These are phyloP conservation scores for Platanus orientalis DNA, from an alignment of 164 flowering plant genomes.

Conservation along the genomic window DNA sequence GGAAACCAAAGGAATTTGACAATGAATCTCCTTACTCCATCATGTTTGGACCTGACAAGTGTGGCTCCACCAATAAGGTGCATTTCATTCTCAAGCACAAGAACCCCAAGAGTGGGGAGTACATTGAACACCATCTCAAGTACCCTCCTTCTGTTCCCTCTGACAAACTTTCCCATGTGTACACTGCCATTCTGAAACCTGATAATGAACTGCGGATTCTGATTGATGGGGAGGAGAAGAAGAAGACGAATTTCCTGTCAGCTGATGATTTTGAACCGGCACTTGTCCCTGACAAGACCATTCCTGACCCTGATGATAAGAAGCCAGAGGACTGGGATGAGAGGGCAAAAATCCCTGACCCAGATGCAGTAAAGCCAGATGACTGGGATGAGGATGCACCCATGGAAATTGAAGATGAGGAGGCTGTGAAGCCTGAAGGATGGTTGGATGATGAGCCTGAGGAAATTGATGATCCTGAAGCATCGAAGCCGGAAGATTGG, in stretches of 20 bases:
- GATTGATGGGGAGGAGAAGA: constrained; percentile 93
- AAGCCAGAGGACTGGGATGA: constrained; percentile 99
- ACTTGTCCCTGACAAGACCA: constrained; percentile 74
- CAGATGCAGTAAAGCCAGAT: constrained; percentile 83
- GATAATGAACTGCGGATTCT: constrained; percentile 65
- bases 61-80: constrained; percentile 92
- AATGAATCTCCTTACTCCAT: constrained; percentile 91
- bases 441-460: constrained; percentile 99
- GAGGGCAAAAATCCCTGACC: constrained; percentile 86
- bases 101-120: constrained; percentile 89
- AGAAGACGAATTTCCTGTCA: constrained; percentile 69
- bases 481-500: constrained; percentile 96
- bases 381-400: constrained; percentile 99
- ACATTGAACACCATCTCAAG: constrained; percentile 88
- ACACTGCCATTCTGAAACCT: constrained; percentile 78
- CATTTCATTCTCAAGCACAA: constrained; percentile 95
- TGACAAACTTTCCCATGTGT: constrained; percentile 86
- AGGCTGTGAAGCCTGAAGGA: constrained; percentile 94
- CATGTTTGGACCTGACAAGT: constrained; percentile 99
- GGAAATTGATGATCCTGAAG: constrained; percentile 93
- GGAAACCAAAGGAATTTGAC: constrained; percentile 74
- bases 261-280: constrained; percentile 87
- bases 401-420: constrained; percentile 91
- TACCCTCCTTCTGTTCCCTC: constrained; percentile 82
- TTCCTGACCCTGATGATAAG: constrained; percentile 94